Conservation (phyloP, 768 basidiomycete genomes). For the Hypsizygus marmoreus region DNA sequence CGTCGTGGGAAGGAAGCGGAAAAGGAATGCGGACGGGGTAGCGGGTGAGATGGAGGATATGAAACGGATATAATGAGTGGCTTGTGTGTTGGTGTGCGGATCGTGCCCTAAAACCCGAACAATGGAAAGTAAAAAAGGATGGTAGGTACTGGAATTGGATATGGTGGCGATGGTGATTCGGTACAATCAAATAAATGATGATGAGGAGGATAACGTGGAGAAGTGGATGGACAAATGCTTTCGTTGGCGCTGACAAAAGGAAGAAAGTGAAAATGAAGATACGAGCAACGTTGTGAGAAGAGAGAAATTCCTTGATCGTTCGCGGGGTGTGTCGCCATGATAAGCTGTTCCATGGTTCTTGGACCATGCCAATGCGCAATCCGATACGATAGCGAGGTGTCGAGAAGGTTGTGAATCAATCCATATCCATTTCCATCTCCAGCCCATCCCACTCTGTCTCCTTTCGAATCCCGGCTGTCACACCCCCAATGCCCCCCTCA, state of each 20-base stretch:
- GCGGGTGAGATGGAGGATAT: not conserved
- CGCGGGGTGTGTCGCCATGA: not conserved
- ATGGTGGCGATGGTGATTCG: constrained; percentile 5
- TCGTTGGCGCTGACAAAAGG: not conserved
- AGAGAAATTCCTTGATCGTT: constrained; percentile 10
- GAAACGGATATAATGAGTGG: constrained; percentile 5
- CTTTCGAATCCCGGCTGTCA: constrained; percentile 18
- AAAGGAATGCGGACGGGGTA: constrained; percentile 6
- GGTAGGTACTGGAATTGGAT: constrained; percentile 8
- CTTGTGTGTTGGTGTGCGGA: constrained; percentile 7
- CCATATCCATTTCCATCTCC: constrained; percentile 80
- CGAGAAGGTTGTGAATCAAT: constrained; percentile 30
- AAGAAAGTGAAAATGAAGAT: constrained; percentile 7
- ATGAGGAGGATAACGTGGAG: not conserved
- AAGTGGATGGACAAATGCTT: not conserved
- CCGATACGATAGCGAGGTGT: not conserved
- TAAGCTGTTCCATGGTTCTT: no score
- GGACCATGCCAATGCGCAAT: no score
- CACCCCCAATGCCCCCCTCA: constrained; percentile 18
- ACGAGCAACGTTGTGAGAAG: constrained; percentile 10
- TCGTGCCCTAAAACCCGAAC: constrained; percentile 8
- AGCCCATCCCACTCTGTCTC: constrained; percentile 56
- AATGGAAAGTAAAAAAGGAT: constrained; percentile 5
- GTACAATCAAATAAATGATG: not conserved
- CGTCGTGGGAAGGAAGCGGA: constrained; percentile 7